A percentile compares a stretch with the other conserved stretches of the same genome.
Evolutionary conservation across 179 eudicot genomes (phyloP).

Genomic region (Corrigiola litoralis): DNA sequence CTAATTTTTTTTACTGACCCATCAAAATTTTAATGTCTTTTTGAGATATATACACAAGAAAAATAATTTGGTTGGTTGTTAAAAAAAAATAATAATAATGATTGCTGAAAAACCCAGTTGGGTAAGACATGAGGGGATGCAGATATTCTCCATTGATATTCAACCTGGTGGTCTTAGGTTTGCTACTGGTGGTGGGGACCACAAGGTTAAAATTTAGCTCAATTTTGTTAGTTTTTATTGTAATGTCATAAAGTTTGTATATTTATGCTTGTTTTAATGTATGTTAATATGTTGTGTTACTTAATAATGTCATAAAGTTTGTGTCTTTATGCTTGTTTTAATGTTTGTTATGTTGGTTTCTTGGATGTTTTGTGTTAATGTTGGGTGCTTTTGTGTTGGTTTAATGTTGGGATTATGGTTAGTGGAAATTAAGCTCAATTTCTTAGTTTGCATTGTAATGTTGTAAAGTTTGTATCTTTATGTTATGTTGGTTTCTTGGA

Average conservation of each 20-base stretch:
- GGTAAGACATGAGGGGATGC: conserved; percentile 84
- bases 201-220: conserved; percentile 53
- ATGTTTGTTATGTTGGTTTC: no score
- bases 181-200: conserved; percentile 99
- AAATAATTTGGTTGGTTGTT: conserved; percentile 11
- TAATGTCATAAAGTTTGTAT: not conserved
- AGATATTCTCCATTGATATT: conserved; percentile 94
- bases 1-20: not conserved
- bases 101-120: conserved; percentile 94
- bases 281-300: no score
- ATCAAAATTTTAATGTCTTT: conserved; percentile 19
- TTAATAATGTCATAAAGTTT: no score
- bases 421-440: no score
- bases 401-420: no score
- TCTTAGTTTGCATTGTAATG: not conserved
- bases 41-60: conserved; percentile 3
- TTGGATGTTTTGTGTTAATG: no score
- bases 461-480: no score
- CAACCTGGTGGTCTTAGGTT: conserved; percentile 88
- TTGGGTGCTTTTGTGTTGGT: no score
- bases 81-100: conserved; percentile 31
- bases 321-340: no score
- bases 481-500: no score
- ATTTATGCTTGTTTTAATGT: no score
- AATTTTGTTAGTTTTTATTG: not conserved